These are phyloP conservation scores for Trypanosoma boissoni DNA, from an alignment of 208 protist genomes.

Conservation along the genomic window DNA sequence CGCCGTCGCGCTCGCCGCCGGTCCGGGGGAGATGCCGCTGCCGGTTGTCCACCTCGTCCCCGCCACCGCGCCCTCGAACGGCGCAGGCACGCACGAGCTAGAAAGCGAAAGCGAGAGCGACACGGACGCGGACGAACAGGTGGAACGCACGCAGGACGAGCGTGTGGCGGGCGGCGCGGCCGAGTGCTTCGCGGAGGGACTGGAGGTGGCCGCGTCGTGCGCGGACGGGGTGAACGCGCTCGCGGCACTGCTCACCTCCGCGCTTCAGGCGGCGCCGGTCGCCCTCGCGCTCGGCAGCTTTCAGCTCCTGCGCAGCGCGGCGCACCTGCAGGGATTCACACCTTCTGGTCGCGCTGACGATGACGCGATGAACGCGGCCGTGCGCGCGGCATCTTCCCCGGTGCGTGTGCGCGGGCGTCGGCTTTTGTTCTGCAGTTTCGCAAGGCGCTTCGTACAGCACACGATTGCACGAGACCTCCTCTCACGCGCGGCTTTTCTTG, in stretches of 20 bases:
- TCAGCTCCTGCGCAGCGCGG: constrained; percentile 53
- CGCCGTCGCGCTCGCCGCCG: constrained; percentile 2
- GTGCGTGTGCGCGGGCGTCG: constrained; percentile 7
- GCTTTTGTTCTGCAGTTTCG: constrained; percentile 58
- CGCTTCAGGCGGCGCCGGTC: constrained; percentile 21
- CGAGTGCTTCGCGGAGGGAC: constrained; percentile 30
- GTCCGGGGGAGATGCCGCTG: constrained; percentile 8
- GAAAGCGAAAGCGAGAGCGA: not conserved
- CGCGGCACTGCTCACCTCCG: constrained; percentile 29
- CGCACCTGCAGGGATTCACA: constrained; percentile 49
- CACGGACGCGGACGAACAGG: not conserved
- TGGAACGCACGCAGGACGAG: not conserved
- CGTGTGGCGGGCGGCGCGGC: not conserved
- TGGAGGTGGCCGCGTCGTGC: constrained; percentile 31
- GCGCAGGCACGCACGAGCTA: not conserved
- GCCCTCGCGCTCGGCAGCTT: constrained; percentile 27
- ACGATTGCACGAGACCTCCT: constrained; percentile 49
- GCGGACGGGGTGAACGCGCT: constrained; percentile 29
- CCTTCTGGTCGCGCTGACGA: constrained; percentile 33
- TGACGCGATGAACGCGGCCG: constrained; percentile 19
- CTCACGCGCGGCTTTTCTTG: constrained; percentile 50
- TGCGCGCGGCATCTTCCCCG: constrained; percentile 21
- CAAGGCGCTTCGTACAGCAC: constrained; percentile 62
- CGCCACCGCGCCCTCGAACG: constrained; percentile 6
- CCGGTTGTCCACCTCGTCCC: constrained; percentile 21